Evolutionary conservation across 1,284 basidiomycete species (phyloP), one percentile per base, ranked within the genome.

Genomic region (Ustilago nuda): DNA sequence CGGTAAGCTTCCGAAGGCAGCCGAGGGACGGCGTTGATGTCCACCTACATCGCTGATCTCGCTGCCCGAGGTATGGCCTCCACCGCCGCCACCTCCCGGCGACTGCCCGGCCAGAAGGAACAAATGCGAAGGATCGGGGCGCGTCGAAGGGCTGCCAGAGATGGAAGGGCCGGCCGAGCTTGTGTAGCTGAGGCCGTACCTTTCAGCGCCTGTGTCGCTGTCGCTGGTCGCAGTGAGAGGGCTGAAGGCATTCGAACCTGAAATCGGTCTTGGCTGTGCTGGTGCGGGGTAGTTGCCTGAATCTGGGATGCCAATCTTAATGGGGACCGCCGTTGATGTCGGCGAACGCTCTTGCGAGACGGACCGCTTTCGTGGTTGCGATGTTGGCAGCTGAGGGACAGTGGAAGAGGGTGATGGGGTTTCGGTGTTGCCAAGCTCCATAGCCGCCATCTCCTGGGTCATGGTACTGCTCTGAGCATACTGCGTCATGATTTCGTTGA

Each of bases 401-500:
- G 66, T 69, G 3, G 69, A 50, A 7, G 67, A 75, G 11, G 72
- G 72, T 30, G 72, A 56, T 2, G 72, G 67, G 0, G 68, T 62
- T 11, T 76, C 73, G 8, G 69, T 46, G 41, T 51, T 59, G 57
- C 48, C 69, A 12, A 80, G 61, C 68, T 81, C 66, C 32, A 78
- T 41, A 0, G 76, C 70, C 8, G 68, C 76, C 73, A 82, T 72
- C 36, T 82, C 80, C 45, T 79, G 72, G 0, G 79, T 79, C 61
- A 82, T 59, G 59, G 80, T 81, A 48, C 68, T 79, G 41, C 73
- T 70, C 52, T 84, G 81, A 3, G 75, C 60, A 6, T 72, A 60
- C 8, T 89, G 89, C 72, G 91, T 90, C 66, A 92, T 89, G 15
- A 93, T 91, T 5, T 91, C 90, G 82, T 94, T 94, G 84, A 98